A percentile compares a stretch with the other conserved stretches of the same genome.
Evolutionary conservation across 2,329 filamentous ascomycete species (phyloP).

Genomic region (Colletotrichum euphorbiae): DNA sequence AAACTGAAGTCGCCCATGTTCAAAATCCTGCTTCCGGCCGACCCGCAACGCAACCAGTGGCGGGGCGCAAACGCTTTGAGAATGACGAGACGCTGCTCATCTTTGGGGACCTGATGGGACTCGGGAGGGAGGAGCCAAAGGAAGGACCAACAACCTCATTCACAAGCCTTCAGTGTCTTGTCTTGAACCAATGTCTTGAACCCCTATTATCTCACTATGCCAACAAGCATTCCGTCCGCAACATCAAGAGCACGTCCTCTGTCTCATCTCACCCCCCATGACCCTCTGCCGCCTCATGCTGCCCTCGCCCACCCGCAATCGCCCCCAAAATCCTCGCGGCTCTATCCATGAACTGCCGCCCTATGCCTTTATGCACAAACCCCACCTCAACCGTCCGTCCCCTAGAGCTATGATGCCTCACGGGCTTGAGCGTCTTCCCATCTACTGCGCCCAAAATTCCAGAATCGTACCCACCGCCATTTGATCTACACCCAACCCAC

Average conservation of each 20-base stretch:
- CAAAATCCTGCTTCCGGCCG: slow-evolving; percentile 28
- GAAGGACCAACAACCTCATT: background rate
- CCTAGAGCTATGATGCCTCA: slow-evolving; percentile 29
- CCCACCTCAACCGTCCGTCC: background rate
- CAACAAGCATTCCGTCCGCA: background rate
- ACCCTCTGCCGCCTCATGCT: slow-evolving; percentile 25
- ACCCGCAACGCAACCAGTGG: slow-evolving; percentile 2
- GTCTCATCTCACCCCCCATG: slow-evolving; percentile 23
- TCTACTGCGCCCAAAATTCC: slow-evolving; percentile 25
- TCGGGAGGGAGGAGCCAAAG: too few relatives aligned
- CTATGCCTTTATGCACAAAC: slow-evolving; percentile 25
- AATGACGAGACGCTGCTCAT: background rate
- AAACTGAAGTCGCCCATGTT: background rate
- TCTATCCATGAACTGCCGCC: slow-evolving; percentile 22
- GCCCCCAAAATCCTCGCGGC: slow-evolving; percentile 5
- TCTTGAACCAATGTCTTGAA: background rate
- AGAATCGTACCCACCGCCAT: slow-evolving; percentile 14
- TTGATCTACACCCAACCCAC: background rate
- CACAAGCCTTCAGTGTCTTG: background rate
- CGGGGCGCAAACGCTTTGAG: too few relatives aligned
- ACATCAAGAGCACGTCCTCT: background rate
- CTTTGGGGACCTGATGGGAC: too few relatives aligned
- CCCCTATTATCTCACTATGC: background rate
- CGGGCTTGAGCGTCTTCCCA: slow-evolving; percentile 14
- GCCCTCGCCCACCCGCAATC: background rate